A percentile compares a stretch with the other conserved stretches of the same genome.
These are phyloP conservation scores for Chrysochromulina parva DNA, from an alignment of 78 protist genomes.

Conservation along the genomic window DNA sequence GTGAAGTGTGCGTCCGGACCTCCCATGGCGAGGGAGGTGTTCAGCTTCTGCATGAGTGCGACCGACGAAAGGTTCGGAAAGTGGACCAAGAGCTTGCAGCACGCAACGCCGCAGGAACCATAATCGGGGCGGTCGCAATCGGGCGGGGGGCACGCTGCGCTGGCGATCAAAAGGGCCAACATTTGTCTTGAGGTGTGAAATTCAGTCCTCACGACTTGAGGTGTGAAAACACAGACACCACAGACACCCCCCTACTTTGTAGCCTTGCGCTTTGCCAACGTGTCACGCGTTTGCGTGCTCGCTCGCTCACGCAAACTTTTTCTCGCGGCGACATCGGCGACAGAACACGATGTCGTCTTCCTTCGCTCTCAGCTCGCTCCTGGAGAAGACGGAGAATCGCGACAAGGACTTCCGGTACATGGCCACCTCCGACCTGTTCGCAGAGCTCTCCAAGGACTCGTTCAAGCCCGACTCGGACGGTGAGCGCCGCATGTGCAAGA, in stretches of 20 bases:
- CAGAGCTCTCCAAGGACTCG: constrained; percentile 49
- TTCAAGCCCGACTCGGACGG: constrained; percentile 30
- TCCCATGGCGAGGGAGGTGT: neutral
- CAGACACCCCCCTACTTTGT: no score
- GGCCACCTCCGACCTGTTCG: constrained; percentile 59
- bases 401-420: constrained; percentile 66
- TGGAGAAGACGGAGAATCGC: neutral
- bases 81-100: neutral
- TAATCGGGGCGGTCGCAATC: constrained; percentile 17
- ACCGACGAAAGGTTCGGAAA: neutral
- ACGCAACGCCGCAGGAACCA: constrained; percentile 1
- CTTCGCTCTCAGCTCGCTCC: neutral
- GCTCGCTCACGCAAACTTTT: no score
- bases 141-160: constrained; percentile 10
- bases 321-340: no score
- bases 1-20: neutral
- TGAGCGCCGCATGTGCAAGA: constrained; percentile 21
- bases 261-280: no score
- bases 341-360: neutral
- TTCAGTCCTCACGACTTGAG: no score
- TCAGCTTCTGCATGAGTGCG: neutral
- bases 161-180: neutral
- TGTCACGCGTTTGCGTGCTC: no score
- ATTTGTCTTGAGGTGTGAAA: no score
- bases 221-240: no score